A percentile compares a stretch with the other conserved stretches of the same genome.
Conservation (phyloP, 2,329 filamentous ascomycete genomes). For the Teratosphaeria pseudoeucalypti region DNA sequence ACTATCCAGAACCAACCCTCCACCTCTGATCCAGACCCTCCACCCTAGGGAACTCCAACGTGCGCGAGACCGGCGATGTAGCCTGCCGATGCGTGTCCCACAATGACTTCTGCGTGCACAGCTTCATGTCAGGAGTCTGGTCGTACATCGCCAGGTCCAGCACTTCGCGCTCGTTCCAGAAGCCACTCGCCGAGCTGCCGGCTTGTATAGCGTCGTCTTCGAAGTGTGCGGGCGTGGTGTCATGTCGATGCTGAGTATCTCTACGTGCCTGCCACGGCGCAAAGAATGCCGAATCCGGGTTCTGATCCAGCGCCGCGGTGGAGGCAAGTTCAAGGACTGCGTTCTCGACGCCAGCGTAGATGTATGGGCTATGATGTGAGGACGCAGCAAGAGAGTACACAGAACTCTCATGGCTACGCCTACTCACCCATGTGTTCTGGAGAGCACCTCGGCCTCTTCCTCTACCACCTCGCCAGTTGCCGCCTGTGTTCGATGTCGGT, state of each 20-base stretch:
- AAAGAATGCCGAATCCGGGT: conserved; percentile 30
- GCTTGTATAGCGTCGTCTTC: not conserved
- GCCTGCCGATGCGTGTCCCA: conserved; percentile 13
- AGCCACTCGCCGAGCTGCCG: conserved; percentile 1
- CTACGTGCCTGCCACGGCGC: conserved; percentile 1
- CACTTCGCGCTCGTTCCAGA: conserved; percentile 29
- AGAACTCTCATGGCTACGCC: conserved; percentile 22
- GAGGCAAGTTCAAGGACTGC: conserved; percentile 35
- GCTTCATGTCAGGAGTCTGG: conserved; percentile 30
- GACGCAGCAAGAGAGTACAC: conserved; percentile 40
- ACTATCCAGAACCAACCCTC: not conserved
- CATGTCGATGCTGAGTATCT: not conserved
- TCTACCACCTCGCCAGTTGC: conserved; percentile 8
- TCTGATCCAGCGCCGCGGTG: conserved; percentile 30
- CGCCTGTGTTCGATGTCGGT: conserved; percentile 17
- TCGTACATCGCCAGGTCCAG: conserved; percentile 38
- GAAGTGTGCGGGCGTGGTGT: not conserved
- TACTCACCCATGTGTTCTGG: conserved; percentile 11
- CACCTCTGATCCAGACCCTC: conserved; percentile 4
- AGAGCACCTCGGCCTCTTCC: conserved; percentile 5
- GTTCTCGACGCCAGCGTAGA: conserved; percentile 41
- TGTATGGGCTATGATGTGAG: conserved; percentile 31
- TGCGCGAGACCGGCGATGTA: not conserved
- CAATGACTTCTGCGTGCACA: conserved; percentile 30
- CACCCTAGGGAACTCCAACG: conserved; percentile 1